These are phyloP conservation scores for Fragosphaeria purpurea DNA, from an alignment of 2,329 filamentous ascomycete genomes.

Conservation along the genomic window DNA sequence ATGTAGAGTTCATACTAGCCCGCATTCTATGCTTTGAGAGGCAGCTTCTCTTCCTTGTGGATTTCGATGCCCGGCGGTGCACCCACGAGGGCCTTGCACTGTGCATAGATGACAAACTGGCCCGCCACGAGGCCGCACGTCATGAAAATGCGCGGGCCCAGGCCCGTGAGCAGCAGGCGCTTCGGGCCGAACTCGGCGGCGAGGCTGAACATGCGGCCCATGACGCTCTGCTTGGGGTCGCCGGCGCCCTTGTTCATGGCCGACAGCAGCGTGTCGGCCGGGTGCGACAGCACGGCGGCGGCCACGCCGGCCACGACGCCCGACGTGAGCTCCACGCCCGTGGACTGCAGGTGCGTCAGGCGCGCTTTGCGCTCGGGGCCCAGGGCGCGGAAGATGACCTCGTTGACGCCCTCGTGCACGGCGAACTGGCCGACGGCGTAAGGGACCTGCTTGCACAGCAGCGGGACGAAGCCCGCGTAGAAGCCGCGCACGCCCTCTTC, in stretches of 20 bases:
- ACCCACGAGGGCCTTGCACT: conserved; percentile 42
- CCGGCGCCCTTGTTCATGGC: conserved; percentile 47
- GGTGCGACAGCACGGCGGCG: conserved; percentile 79
- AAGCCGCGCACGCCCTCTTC: conserved; percentile 72
- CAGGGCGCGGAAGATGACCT: conserved; percentile 60
- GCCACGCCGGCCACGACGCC: conserved; percentile 83
- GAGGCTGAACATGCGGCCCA: conserved; percentile 42
- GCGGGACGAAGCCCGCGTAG: conserved; percentile 83
- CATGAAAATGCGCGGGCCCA: conserved; percentile 43
- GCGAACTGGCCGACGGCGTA: conserved; percentile 95
- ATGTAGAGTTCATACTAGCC: no score
- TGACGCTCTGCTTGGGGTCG: conserved; percentile 35
- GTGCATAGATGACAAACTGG: conserved; percentile 46
- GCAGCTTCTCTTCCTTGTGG: conserved; percentile 32
- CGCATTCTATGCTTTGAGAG: background rate
- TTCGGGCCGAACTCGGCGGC: conserved; percentile 41
- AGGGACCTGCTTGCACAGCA: conserved; percentile 81
- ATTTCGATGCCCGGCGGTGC: conserved; percentile 43
- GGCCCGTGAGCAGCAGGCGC: conserved; percentile 34
- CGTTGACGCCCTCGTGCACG: conserved; percentile 80
- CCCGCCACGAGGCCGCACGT: conserved; percentile 42
- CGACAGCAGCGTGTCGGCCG: conserved; percentile 58
- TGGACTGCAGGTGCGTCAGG: conserved; percentile 62
- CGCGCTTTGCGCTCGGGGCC: conserved; percentile 57
- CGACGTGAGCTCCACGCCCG: conserved; percentile 73